Conservation (phyloP, 306 rosid genomes). For the Medicago lupulina region DNA sequence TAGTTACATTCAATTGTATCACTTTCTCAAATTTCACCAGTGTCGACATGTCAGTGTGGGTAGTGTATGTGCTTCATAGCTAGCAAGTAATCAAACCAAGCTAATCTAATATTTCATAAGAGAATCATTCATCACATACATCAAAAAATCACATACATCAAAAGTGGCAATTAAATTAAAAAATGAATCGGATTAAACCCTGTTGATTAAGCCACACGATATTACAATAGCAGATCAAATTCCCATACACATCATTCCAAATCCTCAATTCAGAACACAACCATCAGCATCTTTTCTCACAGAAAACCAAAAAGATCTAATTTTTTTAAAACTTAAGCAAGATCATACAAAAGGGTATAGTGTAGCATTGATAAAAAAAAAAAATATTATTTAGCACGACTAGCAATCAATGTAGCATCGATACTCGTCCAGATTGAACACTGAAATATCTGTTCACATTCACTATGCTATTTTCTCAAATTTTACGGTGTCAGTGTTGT, state of each 20-base stretch:
- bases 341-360: too few species aligned
- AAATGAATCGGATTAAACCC: constrained; percentile 12
- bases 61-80: not conserved
- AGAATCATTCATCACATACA: constrained; percentile 11
- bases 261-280: constrained; percentile 34
- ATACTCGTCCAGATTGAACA: too few species aligned
- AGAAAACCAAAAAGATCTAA: too few species aligned
- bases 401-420: too few species aligned
- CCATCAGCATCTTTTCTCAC: not conserved
- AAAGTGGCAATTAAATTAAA: not conserved
- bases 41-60: not conserved
- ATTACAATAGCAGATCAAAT: constrained; percentile 32
- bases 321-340: too few species aligned
- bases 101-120: not conserved
- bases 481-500: too few species aligned
- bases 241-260: constrained; percentile 21
- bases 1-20: not conserved
- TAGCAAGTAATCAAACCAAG: not conserved
- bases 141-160: not conserved
- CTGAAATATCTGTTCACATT: too few species aligned
- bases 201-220: constrained; percentile 11
- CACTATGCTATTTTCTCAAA: too few species aligned
- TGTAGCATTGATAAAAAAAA: too few species aligned
- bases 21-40: not conserved
- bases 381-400: too few species aligned